Evolutionary conservation across 139 green algal genomes (phyloP).

Genomic region (Edaphochlamys debaryana): DNA sequence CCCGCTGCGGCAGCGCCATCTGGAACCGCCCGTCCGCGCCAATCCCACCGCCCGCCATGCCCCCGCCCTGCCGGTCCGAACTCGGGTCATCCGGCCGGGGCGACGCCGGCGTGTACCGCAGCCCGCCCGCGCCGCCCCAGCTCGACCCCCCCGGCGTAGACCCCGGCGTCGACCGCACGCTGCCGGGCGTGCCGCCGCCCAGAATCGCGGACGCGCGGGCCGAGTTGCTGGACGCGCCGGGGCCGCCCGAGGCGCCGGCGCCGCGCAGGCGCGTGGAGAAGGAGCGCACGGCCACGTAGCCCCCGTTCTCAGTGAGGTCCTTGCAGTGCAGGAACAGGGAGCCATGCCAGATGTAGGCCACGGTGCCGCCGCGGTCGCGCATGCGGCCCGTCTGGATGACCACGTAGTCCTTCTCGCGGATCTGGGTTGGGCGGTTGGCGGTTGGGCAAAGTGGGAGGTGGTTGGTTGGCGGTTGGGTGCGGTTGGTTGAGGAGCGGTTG

Average conservation of each 20-base stretch:
- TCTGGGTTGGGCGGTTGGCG: too few relatives aligned
- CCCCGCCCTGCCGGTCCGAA: neutral
- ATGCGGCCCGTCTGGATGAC: conserved; percentile 67
- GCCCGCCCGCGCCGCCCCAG: neutral
- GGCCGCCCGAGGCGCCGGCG: conserved; percentile 16
- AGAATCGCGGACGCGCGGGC: conserved; percentile 32
- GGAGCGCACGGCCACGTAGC: conserved; percentile 72
- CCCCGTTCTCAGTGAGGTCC: conserved; percentile 66
- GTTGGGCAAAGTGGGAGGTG: too few relatives aligned
- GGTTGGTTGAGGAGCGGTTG: too few relatives aligned
- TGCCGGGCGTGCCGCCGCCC: conserved; percentile 12
- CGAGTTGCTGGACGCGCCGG: neutral
- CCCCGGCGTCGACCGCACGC: conserved; percentile 22
- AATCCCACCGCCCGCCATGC: neutral
- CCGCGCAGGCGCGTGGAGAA: conserved; percentile 47
- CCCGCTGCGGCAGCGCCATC: conserved; percentile 29
- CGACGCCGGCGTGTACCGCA: conserved; percentile 26
- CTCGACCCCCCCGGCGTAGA: neutral
- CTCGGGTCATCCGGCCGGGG: conserved; percentile 30
- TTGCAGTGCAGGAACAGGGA: conserved; percentile 79
- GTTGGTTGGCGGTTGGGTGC: too few relatives aligned
- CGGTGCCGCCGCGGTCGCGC: conserved; percentile 70
- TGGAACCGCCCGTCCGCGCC: conserved; percentile 33
- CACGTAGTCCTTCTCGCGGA: conserved; percentile 60
- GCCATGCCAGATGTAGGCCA: conserved; percentile 80